Conservation (phyloP, 495 filamentous ascomycete genomes). For the Neurospora pannonica region DNA sequence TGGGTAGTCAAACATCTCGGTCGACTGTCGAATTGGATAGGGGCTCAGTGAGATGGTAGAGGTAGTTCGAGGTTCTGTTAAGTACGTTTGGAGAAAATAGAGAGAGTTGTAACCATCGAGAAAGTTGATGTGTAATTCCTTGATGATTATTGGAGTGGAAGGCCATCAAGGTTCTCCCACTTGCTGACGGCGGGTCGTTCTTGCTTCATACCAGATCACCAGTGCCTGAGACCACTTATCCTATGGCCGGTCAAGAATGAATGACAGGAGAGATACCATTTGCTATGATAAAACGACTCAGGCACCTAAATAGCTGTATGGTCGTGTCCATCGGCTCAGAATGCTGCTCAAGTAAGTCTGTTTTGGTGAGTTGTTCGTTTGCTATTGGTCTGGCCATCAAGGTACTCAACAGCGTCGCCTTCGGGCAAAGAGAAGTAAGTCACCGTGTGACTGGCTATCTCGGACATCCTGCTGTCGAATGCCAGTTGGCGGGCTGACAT, state of each 20-base stretch:
- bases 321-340: neutral
- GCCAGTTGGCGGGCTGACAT: neutral
- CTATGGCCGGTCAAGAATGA: neutral
- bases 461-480: neutral
- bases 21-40: neutral
- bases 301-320: neutral
- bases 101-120: neutral
- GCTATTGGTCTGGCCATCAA: neutral
- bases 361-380: neutral
- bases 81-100: neutral
- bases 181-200: neutral
- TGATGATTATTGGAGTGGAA: neutral
- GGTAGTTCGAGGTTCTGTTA: neutral
- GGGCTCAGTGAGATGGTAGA: neutral
- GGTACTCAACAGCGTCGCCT: neutral
- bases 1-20: neutral
- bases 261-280: neutral
- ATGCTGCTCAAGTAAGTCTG: neutral
- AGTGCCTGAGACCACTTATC: neutral
- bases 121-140: neutral
- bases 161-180: neutral
- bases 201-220: neutral
- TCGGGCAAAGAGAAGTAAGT: neutral
- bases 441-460: neutral
- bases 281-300: neutral